Base-by-base conservation (phyloP, 345 rosid species). In the Nasturtium officinale region DNA sequence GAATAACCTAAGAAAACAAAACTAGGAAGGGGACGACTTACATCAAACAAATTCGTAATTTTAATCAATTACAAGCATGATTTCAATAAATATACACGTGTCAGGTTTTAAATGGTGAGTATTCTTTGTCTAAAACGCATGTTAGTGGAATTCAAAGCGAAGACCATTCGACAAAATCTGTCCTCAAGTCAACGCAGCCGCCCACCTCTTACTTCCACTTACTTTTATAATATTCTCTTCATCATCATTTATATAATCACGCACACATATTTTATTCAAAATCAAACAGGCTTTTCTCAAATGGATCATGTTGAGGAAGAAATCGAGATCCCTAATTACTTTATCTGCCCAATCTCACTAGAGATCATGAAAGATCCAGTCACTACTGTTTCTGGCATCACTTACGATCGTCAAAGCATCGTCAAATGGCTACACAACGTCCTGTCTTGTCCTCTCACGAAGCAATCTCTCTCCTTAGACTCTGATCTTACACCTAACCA, bases 311-410 rank as follows among this genome's bases (percentile, higher is more conserved):
- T 55, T 12, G 83, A 80, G 72, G 86, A 78, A 9, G 87, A 85
- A 29, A 67, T 87, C 37, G 92, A 92, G 65, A 61, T 88, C 23
- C 97, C 93, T 7, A 75, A 82, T n/a, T 89, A 78, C 66, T 92
- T 89, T 67, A 65, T 80, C 48, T 90, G 98, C 20, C 97, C 97
- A 42, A 90, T 90, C 9, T 92, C 96, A 58, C 84, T 92, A 5
- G 88, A 89, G 45, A 84, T 92, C 76, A 92, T 92, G 98, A 85
- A 57, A 74, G 98, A 92, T 71, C 98, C 98, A 0, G 97, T 92
- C 9, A 92, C 88, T 0, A 67, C 85, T 37, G 66, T 81, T 48
- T 83, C 98, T 6, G 97, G 97, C 46, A 92, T 92, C 69, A 87
- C 98, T 15, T 92, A 92, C 65, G 98, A 92, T 61, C 87, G 98